phyloP scores from a whole-genome alignment of 768 basidiomycete species.

The Scleroderma citrinum region DNA sequence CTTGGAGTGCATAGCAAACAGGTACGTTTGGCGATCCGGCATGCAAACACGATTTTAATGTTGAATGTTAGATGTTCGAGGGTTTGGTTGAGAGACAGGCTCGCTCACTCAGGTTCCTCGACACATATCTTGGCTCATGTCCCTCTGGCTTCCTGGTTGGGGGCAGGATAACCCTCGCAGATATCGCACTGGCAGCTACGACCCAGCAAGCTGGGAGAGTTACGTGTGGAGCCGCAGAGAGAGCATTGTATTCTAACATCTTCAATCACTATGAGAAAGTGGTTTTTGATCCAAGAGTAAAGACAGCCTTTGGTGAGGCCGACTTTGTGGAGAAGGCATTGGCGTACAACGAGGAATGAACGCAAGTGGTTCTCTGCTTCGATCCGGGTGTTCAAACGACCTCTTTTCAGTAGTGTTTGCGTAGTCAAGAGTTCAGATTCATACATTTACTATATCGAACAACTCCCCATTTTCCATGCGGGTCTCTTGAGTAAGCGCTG shows the following conservation, averaged over 20 bases:
- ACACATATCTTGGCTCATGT: constrained; percentile 17
- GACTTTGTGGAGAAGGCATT: constrained; percentile 15
- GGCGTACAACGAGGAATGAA: constrained; percentile 5
- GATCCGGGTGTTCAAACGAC: too few relatives aligned
- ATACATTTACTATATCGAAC: too few relatives aligned
- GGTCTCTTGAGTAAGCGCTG: too few relatives aligned
- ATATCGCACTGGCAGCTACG: constrained; percentile 18
- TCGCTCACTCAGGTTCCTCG: constrained; percentile 19
- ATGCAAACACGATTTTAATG: not conserved
- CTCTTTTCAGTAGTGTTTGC: too few relatives aligned
- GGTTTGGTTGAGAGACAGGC: constrained; percentile 13
- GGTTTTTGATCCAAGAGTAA: constrained; percentile 12
- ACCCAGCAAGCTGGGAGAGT: constrained; percentile 16
- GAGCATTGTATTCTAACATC: constrained; percentile 18
- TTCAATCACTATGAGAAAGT: constrained; percentile 23
- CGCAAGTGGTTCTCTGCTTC: too few relatives aligned
- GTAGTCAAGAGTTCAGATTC: too few relatives aligned
- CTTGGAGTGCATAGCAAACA: constrained; percentile 21
- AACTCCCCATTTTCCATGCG: too few relatives aligned
- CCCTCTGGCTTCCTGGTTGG: constrained; percentile 18
- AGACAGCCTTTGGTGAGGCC: constrained; percentile 12
- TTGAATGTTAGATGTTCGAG: constrained; percentile 12
- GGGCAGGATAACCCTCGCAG: constrained; percentile 21
- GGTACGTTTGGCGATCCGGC: constrained; percentile 3
- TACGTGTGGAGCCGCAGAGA: constrained; percentile 24